These are phyloP conservation scores for Annulohypoxylon moriforme DNA, from an alignment of 495 filamentous ascomycete species.

Conservation along the genomic window DNA sequence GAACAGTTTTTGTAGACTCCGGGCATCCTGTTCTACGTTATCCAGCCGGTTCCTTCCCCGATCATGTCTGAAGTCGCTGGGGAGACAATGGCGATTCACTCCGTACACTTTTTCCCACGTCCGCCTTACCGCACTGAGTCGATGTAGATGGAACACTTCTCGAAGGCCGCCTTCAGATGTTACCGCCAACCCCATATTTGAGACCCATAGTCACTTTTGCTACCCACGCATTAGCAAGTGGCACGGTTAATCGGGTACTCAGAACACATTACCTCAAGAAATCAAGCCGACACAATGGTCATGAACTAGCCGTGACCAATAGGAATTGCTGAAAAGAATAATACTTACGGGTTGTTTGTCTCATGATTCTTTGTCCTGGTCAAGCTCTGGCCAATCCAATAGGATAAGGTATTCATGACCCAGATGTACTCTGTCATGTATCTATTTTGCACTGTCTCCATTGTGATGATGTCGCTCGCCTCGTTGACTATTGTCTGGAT, in stretches of 20 bases:
- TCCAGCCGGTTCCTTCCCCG: neutral
- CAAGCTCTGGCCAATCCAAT: conserved; percentile 14
- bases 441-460: conserved; percentile 6
- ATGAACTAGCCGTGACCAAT: conserved; percentile 11
- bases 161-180: neutral
- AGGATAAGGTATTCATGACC: conserved; percentile 8
- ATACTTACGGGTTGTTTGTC: conserved; percentile 19
- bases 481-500: neutral
- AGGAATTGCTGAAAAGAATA: conserved; percentile 2
- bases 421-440: conserved; percentile 2
- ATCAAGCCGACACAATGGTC: conserved; percentile 2
- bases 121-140: neutral
- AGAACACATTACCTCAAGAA: neutral
- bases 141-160: neutral
- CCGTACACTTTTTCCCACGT: neutral
- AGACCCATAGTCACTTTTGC: neutral
- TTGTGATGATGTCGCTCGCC: neutral
- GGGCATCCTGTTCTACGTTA: conserved; percentile 8
- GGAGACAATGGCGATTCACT: neutral
- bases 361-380: conserved; percentile 6
- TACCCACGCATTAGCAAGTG: neutral
- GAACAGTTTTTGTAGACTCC: neutral
- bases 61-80: neutral
- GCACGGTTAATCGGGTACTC: neutral
- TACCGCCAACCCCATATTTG: neutral